These are phyloP conservation scores for Geotrichum restrictum DNA, from an alignment of 1,139 yeast genomes.

Conservation along the genomic window DNA sequence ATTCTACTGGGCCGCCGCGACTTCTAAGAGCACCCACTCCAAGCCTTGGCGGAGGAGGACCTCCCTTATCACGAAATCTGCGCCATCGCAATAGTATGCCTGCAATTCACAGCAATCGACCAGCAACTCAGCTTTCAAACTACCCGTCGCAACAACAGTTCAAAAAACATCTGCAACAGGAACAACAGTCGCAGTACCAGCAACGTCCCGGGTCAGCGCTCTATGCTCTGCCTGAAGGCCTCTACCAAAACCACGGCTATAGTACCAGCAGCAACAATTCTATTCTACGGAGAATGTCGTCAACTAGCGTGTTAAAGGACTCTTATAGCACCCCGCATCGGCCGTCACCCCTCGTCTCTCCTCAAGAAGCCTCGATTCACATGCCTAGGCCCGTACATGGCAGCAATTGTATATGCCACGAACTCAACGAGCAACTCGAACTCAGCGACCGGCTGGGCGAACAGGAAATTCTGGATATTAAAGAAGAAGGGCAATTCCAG, in stretches of 20 bases:
- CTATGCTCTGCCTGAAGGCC: not conserved
- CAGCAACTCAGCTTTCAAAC: not conserved
- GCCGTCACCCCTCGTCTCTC: too few species aligned
- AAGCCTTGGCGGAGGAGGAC: not conserved
- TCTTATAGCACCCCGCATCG: too few species aligned
- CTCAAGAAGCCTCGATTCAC: too few species aligned
- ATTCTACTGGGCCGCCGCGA: not conserved
- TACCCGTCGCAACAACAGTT: not conserved
- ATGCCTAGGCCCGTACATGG: too few species aligned
- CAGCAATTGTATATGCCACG: too few species aligned
- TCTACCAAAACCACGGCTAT: not conserved
- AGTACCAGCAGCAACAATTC: not conserved
- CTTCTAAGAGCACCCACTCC: not conserved
- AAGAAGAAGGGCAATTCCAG: too few species aligned
- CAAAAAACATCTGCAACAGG: too few species aligned
- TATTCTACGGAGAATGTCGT: too few species aligned
- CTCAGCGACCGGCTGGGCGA: too few species aligned
- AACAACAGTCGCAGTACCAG: not conserved
- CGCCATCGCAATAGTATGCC: conserved; percentile 5
- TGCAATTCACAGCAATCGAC: not conserved
- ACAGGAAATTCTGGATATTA: too few species aligned
- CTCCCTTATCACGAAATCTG: not conserved
- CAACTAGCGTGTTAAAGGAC: too few species aligned
- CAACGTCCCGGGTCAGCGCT: not conserved
- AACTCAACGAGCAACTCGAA: too few species aligned